Evolutionary conservation across 2,329 filamentous ascomycete species (phyloP), one percentile per base, ranked within the genome.

Genomic region (Curvularia sp.): DNA sequence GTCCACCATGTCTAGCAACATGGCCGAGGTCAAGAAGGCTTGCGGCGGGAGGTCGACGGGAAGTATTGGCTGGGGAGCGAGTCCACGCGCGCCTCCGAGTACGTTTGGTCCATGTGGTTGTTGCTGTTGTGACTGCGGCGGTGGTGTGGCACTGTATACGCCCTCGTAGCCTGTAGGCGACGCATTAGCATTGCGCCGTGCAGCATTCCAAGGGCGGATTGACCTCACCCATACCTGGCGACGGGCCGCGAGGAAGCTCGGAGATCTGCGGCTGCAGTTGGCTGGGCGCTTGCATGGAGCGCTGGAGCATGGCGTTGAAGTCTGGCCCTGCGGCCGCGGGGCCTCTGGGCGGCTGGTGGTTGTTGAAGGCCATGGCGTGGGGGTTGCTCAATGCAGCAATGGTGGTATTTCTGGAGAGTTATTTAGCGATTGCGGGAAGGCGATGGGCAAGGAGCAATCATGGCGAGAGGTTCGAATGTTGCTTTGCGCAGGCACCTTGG

Each of bases 1-100:
- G 82, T 99, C 95, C 70, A 95, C 98, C 72, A 99, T 85, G 77
- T 99, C 95, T 58, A 99, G 83, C 58, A 99, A 83, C 82, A 98
- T 95, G 54, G 95, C 93, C 31, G 95, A 95, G 31, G 95, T 99
- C 18, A 95, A 96, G 81, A 99, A 99, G 90, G 98, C 97, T 82
- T 99, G 94, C 59, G 93, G 93, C 13, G 91, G 91, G 39, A 94
- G 82, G 43, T 75, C 74, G 31, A 72, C 51, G 26, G 73, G 73
- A 6, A 75, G 63, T 38, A 75, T 67, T 12, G 64, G 67, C 53
- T 68, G 72, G 2, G 70, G 62, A 8, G 61, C 59, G 6, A 58
- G 48, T 24, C 58, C 65, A 58, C 70, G 49, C 53, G 65, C 72
- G 47, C 70, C 72, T 31, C 73, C 73, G n/a, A 75, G 67, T 4